Evolutionary conservation across 2,329 filamentous ascomycete genomes (phyloP).

Genomic region (Myriosclerotinia curreyana): DNA sequence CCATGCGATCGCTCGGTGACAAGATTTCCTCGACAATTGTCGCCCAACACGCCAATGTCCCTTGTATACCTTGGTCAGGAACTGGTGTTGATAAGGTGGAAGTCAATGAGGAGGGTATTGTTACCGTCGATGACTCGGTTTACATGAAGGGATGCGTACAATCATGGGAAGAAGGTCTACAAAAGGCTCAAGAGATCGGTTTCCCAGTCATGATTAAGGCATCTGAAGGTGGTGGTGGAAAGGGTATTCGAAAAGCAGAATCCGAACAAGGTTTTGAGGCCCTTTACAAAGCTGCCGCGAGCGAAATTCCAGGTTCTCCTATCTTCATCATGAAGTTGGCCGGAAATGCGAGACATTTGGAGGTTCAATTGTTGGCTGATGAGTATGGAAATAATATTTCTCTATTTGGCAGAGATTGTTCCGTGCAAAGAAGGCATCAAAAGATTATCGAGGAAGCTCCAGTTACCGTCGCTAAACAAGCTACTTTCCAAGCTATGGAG

Average conservation of each 20-base stretch:
- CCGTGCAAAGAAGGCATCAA: constrained; percentile 95
- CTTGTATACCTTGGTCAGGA: constrained; percentile 99
- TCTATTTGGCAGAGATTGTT: constrained; percentile 96
- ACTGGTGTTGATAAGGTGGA: constrained; percentile 80
- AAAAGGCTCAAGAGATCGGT: constrained; percentile 83
- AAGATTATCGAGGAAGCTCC: constrained; percentile 99
- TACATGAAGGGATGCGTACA: constrained; percentile 90
- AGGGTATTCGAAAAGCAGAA: constrained; percentile 96
- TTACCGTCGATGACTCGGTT: constrained; percentile 81
- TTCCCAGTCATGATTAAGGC: constrained; percentile 99
- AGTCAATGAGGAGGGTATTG: constrained; percentile 78
- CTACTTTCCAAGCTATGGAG: constrained; percentile 95
- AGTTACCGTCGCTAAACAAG: constrained; percentile 86
- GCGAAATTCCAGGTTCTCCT: constrained; percentile 95
- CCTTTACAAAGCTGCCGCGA: constrained; percentile 93
- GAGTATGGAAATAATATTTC: constrained; percentile 99
- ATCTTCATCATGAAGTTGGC: constrained; percentile 99
- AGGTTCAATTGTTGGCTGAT: constrained; percentile 95
- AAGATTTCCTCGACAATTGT: constrained; percentile 99
- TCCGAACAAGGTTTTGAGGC: constrained; percentile 78
- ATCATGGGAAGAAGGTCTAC: constrained; percentile 84
- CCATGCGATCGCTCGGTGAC: constrained; percentile 98
- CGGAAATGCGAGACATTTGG: constrained; percentile 91
- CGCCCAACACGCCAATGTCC: constrained; percentile 91
- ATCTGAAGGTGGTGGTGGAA: constrained; percentile 98